These are phyloP conservation scores for Prunus davidiana DNA, from an alignment of 306 rosid species.

Conservation along the genomic window DNA sequence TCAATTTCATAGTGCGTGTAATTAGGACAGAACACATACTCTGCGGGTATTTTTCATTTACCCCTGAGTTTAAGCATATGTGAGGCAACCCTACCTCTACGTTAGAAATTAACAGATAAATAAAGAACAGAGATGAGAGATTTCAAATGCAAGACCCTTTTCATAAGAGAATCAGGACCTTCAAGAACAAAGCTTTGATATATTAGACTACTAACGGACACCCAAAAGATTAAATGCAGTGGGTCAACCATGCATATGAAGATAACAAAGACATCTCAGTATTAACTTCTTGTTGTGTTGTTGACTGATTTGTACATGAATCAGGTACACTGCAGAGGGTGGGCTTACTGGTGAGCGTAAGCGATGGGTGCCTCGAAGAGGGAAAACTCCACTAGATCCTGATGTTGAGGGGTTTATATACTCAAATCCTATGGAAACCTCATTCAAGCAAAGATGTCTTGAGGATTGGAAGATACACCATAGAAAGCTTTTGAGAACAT, in stretches of 20 bases:
- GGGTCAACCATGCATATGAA: background rate
- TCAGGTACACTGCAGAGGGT: constrained; percentile 82
- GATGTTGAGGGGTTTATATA: constrained; percentile 88
- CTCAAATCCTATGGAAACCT: constrained; percentile 90
- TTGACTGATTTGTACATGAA: constrained; percentile 30
- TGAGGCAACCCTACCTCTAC: background rate
- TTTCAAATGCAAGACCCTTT: background rate
- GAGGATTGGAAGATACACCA: constrained; percentile 68
- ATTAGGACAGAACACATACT: no score
- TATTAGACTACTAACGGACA: background rate
- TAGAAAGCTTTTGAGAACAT: constrained; percentile 64
- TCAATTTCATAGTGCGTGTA: no score
- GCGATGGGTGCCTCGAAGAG: constrained; percentile 93
- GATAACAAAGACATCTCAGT: background rate
- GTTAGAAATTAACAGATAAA: background rate
- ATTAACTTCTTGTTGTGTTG: constrained; percentile 7
- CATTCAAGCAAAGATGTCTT: constrained; percentile 86
- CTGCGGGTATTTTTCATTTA: no score
- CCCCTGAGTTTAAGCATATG: no score
- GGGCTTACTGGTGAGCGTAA: constrained; percentile 98
- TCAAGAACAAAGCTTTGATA: background rate
- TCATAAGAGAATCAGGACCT: background rate
- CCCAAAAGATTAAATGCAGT: background rate
- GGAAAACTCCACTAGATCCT: constrained; percentile 95
- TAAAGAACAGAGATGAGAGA: background rate